These are phyloP conservation scores for Magnusiomyces suaveolens DNA, from an alignment of 1,139 yeast genomes.

Conservation along the genomic window DNA sequence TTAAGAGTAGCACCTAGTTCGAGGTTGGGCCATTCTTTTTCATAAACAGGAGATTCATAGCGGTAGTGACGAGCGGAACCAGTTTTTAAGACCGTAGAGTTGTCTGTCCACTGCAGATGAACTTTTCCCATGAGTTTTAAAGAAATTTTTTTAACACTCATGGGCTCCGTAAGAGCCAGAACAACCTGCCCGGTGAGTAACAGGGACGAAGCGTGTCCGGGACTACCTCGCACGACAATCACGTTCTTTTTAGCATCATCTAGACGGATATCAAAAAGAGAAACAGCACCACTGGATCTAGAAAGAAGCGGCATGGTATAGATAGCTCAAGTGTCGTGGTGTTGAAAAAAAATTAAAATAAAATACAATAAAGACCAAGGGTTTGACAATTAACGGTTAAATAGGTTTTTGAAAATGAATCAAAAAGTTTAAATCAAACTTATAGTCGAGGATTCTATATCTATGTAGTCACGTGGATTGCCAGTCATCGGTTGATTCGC, in stretches of 20 bases:
- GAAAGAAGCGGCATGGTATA: constrained; percentile 8
- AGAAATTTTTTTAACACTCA: constrained; percentile 53
- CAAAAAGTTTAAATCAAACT: too few species aligned
- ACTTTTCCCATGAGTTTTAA: constrained; percentile 58
- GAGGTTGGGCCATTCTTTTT: constrained; percentile 64
- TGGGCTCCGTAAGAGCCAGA: constrained; percentile 65
- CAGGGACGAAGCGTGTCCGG: constrained; percentile 70
- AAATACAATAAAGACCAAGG: too few species aligned
- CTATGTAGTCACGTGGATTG: too few species aligned
- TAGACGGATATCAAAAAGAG: constrained; percentile 53
- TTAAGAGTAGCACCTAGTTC: constrained; percentile 34
- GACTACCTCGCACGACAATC: constrained; percentile 66
- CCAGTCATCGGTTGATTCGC: too few species aligned
- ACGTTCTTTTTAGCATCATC: constrained; percentile 70
- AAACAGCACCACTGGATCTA: constrained; percentile 13
- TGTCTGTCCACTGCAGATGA: constrained; percentile 38
- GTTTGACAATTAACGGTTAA: too few species aligned
- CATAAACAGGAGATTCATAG: constrained; percentile 59
- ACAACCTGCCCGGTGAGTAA: constrained; percentile 69
- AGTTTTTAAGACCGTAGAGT: constrained; percentile 33
- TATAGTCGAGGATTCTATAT: too few species aligned
- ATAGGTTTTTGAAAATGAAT: too few species aligned
- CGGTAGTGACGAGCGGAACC: constrained; percentile 42
- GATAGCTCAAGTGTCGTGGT: too few species aligned
- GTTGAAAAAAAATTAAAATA: background rate